These are phyloP conservation scores for Apocynum venetum DNA, from an alignment of 257 asterid genomes.

Conservation along the genomic window DNA sequence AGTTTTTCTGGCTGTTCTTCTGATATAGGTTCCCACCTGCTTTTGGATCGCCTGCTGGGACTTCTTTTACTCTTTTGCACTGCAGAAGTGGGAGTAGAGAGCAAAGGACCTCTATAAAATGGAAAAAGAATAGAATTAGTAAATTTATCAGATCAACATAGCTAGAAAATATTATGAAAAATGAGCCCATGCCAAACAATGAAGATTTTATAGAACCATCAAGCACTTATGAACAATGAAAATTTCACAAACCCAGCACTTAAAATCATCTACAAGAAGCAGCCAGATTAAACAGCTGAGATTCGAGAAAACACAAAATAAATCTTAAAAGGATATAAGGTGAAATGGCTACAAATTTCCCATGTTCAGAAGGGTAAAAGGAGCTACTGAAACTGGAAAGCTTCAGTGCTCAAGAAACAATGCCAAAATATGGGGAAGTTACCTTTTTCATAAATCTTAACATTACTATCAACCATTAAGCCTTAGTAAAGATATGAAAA, in stretches of 20 bases:
- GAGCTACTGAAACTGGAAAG: not conserved
- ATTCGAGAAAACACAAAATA: not conserved
- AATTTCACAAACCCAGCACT: not conserved
- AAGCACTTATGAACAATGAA: not conserved
- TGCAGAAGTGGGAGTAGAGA: conserved; percentile 40
- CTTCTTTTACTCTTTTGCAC: conserved; percentile 58
- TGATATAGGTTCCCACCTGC: conserved; percentile 94
- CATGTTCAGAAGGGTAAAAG: not conserved
- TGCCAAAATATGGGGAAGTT: not conserved
- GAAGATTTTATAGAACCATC: not conserved
- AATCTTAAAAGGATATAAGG: not conserved
- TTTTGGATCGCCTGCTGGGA: conserved; percentile 83
- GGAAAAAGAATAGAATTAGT: conserved; percentile 16
- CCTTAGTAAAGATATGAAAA: not conserved
- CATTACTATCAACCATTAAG: not conserved
- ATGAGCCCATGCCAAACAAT: not conserved
- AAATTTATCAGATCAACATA: not conserved
- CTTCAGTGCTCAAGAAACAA: not conserved
- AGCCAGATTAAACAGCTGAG: not conserved
- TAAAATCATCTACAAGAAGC: not conserved
- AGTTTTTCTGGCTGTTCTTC: conserved; percentile 63
- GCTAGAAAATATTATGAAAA: not conserved
- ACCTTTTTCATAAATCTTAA: not conserved
- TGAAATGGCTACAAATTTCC: not conserved
- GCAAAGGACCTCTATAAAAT: conserved; percentile 43